Evolutionary conservation across 106 monocot species (phyloP).

Genomic region (Acorus calamus): DNA sequence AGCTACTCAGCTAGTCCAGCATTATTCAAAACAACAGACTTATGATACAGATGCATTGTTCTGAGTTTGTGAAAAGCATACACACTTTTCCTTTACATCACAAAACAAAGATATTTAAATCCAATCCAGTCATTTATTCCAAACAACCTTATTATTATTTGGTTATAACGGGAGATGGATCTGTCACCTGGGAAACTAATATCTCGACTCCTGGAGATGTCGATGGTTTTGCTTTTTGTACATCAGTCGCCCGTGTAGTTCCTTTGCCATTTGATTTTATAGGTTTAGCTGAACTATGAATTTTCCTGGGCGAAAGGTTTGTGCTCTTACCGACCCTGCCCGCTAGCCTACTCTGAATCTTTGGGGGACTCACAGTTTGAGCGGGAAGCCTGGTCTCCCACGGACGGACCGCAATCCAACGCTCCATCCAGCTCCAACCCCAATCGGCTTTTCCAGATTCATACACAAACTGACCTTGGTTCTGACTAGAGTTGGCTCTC

Average conservation of each 20-base stretch:
- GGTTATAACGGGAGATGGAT: too few relatives aligned
- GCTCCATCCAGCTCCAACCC: slow-evolving; percentile 92
- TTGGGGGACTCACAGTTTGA: slow-evolving; percentile 20
- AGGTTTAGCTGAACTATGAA: slow-evolving; percentile 11
- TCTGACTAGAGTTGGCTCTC: slow-evolving; percentile 51
- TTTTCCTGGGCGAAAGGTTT: slow-evolving; percentile 7
- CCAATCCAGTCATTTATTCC: too few relatives aligned
- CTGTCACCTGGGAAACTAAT: too few relatives aligned
- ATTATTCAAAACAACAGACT: too few relatives aligned
- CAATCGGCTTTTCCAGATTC: slow-evolving; percentile 54
- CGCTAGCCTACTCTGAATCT: slow-evolving; percentile 16
- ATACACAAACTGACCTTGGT: slow-evolving; percentile 34
- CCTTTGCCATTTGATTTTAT: slow-evolving; percentile 13
- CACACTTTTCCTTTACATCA: too few relatives aligned
- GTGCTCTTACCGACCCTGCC: slow-evolving; percentile 14
- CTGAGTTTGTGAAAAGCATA: too few relatives aligned
- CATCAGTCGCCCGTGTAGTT: neutral
- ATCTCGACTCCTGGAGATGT: too few relatives aligned
- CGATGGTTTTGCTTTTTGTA: too few relatives aligned
- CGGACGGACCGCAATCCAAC: slow-evolving; percentile 79
- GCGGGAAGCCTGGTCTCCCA: slow-evolving; percentile 50
- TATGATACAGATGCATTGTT: too few relatives aligned
- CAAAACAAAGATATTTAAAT: too few relatives aligned
- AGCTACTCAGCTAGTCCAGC: too few relatives aligned
- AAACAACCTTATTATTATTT: too few relatives aligned